These are phyloP conservation scores for Beauveria brongniartii DNA, from an alignment of 2,329 filamentous ascomycete genomes.

Conservation along the genomic window DNA sequence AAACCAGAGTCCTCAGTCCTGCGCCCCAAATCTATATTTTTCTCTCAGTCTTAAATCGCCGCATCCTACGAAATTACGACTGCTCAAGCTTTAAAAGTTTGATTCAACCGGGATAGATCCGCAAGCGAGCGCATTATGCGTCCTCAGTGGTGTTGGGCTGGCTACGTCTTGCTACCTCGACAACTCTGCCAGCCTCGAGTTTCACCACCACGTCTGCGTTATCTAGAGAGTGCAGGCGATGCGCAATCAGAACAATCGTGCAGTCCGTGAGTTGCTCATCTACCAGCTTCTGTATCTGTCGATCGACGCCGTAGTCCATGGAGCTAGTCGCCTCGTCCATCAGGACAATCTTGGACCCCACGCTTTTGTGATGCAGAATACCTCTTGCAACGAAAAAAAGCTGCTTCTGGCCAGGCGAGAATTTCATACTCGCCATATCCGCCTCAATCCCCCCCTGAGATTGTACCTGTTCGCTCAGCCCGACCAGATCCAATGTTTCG, in stretches of 20 bases:
- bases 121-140: too few species aligned
- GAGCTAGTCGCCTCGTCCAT: slow-evolving; percentile 4
- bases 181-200: not conserved
- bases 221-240: slow-evolving; percentile 4
- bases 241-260: not conserved
- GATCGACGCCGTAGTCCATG: not conserved
- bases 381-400: not conserved
- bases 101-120: too few species aligned
- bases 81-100: too few species aligned
- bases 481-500: not conserved
- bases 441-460: not conserved
- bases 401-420: not conserved
- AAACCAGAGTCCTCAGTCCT: too few species aligned
- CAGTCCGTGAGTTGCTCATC: not conserved
- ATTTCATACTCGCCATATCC: not conserved
- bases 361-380: not conserved
- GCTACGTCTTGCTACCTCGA: not conserved
- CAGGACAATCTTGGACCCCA: not conserved
- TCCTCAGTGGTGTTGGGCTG: too few species aligned
- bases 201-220: not conserved
- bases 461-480: slow-evolving; percentile 11
- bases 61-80: too few species aligned
- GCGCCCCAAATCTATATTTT: too few species aligned
- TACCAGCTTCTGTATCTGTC: not conserved
- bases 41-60: too few species aligned